These are phyloP conservation scores for Chenopodium berlandieri DNA, from an alignment of 148 eudicot genomes.

Conservation along the genomic window DNA sequence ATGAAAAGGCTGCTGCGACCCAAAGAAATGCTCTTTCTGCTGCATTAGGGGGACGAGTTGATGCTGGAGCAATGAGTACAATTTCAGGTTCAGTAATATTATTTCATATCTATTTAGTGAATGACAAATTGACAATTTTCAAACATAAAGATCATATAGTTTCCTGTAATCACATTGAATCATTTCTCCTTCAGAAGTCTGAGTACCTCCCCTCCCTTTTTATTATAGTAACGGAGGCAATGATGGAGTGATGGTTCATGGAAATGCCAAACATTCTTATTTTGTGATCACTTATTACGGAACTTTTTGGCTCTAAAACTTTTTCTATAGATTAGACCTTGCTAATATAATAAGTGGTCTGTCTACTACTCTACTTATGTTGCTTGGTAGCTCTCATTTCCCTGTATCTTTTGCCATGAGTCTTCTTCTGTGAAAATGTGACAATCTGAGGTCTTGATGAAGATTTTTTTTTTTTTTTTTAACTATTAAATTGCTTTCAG, in stretches of 20 bases:
- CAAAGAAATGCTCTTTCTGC: constrained; percentile 96
- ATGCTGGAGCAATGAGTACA: constrained; percentile 83
- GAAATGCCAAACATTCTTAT: not conserved
- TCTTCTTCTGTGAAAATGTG: not conserved
- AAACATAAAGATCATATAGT: not conserved
- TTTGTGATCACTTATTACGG: not conserved
- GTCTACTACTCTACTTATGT: no score
- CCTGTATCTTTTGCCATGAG: not conserved
- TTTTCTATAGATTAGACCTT: not conserved
- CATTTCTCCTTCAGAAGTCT: not conserved
- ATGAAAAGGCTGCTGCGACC: constrained; percentile 90
- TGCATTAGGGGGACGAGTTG: constrained; percentile 95
- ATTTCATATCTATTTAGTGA: not conserved
- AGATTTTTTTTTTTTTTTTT: not conserved
- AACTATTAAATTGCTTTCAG: constrained; percentile 39
- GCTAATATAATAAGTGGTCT: not conserved
- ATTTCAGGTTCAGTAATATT: constrained; percentile 61
- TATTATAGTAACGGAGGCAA: not conserved
- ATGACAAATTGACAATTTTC: no score
- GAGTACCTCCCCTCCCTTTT: not conserved
- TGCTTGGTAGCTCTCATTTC: not conserved
- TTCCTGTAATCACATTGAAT: not conserved
- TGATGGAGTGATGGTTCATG: not conserved
- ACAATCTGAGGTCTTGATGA: constrained; percentile 3
- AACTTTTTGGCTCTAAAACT: not conserved